phyloP scores from a whole-genome alignment of 2,329 filamentous ascomycete genomes.

The Penicillium sp. region DNA sequence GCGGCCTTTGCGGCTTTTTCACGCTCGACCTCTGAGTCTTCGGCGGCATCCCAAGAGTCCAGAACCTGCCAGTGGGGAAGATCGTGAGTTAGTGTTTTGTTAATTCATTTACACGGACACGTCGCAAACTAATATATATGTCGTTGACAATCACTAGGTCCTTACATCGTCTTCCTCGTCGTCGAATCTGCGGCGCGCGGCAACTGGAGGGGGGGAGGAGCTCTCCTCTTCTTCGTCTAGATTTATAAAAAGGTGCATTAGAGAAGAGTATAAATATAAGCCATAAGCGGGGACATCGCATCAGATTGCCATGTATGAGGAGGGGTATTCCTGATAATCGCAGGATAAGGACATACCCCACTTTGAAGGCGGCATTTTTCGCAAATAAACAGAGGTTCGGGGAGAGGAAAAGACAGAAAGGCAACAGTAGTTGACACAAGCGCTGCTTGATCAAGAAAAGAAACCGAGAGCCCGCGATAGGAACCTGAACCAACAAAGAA shows the following conservation, averaged over 20 bases:
- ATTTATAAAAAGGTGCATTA: constrained; percentile 6
- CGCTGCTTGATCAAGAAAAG: constrained; percentile 5
- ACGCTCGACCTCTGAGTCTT: constrained; percentile 93
- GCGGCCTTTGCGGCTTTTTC: constrained; percentile 87
- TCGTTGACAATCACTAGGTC: background rate
- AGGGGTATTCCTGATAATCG: constrained; percentile 9
- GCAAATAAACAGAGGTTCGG: constrained; percentile 12
- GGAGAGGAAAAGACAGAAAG: background rate
- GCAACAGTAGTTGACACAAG: constrained; percentile 4
- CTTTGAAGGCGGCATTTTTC: constrained; percentile 45
- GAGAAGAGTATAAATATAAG: constrained; percentile 3
- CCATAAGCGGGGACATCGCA: background rate
- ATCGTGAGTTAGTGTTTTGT: background rate
- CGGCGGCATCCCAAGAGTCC: constrained; percentile 93
- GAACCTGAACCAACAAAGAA: constrained; percentile 17
- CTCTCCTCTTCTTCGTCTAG: constrained; percentile 46
- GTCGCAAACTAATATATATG: too few species aligned
- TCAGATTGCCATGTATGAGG: background rate
- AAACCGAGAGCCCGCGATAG: constrained; percentile 11
- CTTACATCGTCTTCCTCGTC: constrained; percentile 85
- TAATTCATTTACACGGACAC: too few species aligned
- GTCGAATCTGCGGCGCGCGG: constrained; percentile 67
- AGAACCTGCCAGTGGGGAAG: constrained; percentile 57
- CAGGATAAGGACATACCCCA: constrained; percentile 42
- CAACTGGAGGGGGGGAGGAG: constrained; percentile 43